Conservation (phyloP, 306 rosid genomes). For the Cicer yamashitae region DNA sequence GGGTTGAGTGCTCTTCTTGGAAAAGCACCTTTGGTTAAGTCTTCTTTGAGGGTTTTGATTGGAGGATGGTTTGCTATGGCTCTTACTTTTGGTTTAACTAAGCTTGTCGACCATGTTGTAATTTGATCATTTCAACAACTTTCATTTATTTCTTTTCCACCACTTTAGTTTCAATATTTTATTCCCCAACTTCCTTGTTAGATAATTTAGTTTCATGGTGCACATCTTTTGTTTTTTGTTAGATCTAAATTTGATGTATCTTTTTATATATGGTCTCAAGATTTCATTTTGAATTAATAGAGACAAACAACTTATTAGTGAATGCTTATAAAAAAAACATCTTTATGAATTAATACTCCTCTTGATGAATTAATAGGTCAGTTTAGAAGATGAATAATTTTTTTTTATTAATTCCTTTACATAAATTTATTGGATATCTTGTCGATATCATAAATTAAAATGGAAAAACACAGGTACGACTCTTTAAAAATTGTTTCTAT, state of each 20-base stretch:
- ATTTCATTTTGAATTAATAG: not conserved
- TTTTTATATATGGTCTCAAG: not conserved
- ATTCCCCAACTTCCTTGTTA: not conserved
- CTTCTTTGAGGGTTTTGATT: slow-evolving; percentile 37
- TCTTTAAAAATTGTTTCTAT: too few species aligned
- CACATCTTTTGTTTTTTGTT: not conserved
- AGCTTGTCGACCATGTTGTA: slow-evolving; percentile 32
- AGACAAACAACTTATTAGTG: not conserved
- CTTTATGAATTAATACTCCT: too few species aligned
- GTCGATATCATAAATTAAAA: too few species aligned
- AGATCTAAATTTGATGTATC: slow-evolving; percentile 7
- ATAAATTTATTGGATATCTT: too few species aligned
- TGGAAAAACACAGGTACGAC: too few species aligned
- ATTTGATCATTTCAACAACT: slow-evolving; percentile 26
- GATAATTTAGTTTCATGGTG: not conserved
- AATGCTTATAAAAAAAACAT: too few species aligned
- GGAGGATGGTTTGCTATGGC: slow-evolving; percentile 47
- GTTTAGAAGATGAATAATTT: too few species aligned
- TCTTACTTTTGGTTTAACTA: slow-evolving; percentile 42
- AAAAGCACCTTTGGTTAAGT: slow-evolving; percentile 30
- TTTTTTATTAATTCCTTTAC: too few species aligned
- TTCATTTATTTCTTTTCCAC: not conserved
- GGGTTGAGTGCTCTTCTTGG: slow-evolving; percentile 21
- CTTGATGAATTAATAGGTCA: too few species aligned
- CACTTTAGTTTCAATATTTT: not conserved